phyloP scores from a whole-genome alignment of 768 basidiomycete species.

The Mycena floridula region DNA sequence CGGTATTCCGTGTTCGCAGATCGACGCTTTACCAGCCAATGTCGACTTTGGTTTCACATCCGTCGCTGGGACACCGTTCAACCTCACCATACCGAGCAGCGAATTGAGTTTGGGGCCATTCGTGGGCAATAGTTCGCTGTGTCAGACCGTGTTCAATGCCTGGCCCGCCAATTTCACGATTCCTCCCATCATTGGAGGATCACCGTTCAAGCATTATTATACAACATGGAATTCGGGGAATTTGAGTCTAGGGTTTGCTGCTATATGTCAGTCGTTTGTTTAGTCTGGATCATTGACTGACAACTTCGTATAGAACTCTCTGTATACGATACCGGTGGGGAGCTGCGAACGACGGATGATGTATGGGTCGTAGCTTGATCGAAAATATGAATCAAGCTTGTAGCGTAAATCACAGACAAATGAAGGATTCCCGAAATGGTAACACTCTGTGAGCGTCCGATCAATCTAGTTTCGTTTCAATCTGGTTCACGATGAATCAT shows the following conservation, averaged over 20 bases:
- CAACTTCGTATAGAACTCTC: no score
- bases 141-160: not conserved
- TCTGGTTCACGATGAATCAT: no score
- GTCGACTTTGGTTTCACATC: conserved; percentile 10
- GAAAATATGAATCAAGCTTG: no score
- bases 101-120: not conserved
- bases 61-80: not conserved
- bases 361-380: no score
- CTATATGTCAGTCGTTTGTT: no score
- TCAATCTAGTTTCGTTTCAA: no score
- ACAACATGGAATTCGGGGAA: not conserved
- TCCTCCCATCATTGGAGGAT: not conserved
- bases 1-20: conserved; percentile 23
- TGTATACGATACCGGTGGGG: no score
- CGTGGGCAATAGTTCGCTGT: not conserved
- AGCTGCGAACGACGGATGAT: no score
- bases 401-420: no score
- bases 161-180: not conserved
- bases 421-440: no score
- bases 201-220: not conserved
- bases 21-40: conserved; percentile 18
- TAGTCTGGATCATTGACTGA: no score
- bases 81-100: not conserved
- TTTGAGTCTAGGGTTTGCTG: not conserved
- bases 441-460: no score